Evolutionary conservation across 2,329 filamentous ascomycete genomes (phyloP).

Genomic region (Seiridium unicorne): DNA sequence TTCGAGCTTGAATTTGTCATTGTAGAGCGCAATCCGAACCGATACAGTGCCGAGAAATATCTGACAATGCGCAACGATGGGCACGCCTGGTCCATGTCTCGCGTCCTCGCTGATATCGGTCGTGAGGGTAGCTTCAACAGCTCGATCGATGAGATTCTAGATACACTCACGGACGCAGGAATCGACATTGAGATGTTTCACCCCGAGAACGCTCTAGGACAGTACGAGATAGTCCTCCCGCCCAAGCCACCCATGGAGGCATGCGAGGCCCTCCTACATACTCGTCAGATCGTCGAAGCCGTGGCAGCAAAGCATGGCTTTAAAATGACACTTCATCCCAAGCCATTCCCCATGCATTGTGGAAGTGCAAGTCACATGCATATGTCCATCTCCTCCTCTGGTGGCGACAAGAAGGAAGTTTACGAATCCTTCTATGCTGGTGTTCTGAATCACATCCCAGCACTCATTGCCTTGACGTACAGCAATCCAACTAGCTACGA

Average conservation of each 20-base stretch:
- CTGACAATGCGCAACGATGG: constrained; percentile 53
- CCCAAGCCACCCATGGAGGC: constrained; percentile 62
- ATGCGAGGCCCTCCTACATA: constrained; percentile 69
- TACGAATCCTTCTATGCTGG: constrained; percentile 72
- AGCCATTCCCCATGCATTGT: constrained; percentile 56
- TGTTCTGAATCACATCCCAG: constrained; percentile 63
- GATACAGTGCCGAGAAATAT: constrained; percentile 27
- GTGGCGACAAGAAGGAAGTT: constrained; percentile 31
- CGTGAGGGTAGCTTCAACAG: constrained; percentile 40
- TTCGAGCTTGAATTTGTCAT: constrained; percentile 84
- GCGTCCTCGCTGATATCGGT: constrained; percentile 57
- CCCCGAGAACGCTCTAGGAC: constrained; percentile 68
- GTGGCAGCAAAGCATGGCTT: constrained; percentile 62
- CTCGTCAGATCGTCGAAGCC: constrained; percentile 66
- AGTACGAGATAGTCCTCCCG: constrained; percentile 75
- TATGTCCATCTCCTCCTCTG: constrained; percentile 58
- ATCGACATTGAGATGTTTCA: constrained; percentile 74
- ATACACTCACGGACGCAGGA: constrained; percentile 56
- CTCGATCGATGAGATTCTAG: constrained; percentile 65
- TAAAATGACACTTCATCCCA: constrained; percentile 71
- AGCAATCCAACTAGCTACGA: constrained; percentile 67
- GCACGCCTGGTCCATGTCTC: constrained; percentile 70
- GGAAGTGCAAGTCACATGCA: constrained; percentile 70
- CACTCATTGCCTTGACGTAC: constrained; percentile 68
- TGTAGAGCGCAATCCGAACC: constrained; percentile 45